Percentiles rank a stretch among this genome's conserved stretches.
Evolutionary conservation across 495 filamentous ascomycete genomes (phyloP).

Genomic region (Aspergillus baeticus): DNA sequence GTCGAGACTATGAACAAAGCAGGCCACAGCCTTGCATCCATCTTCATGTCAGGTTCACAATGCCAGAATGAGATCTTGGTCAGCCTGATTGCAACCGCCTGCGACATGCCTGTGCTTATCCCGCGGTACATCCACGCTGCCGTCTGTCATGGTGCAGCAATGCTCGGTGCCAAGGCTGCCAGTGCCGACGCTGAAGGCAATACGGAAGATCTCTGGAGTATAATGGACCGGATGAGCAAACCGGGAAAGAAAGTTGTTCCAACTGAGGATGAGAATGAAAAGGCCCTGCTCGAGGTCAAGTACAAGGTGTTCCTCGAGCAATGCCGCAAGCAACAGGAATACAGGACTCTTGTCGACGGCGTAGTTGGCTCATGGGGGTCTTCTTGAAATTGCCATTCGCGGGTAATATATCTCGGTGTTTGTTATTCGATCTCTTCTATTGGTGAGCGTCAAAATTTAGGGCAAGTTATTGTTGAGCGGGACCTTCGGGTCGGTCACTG

Average conservation of each 20-base stretch:
- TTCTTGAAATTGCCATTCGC: background rate
- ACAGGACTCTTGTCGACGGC: slow-evolving; percentile 63
- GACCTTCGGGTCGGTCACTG: no score
- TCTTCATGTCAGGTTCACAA: slow-evolving; percentile 98
- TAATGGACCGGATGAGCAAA: slow-evolving; percentile 98
- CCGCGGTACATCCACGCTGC: slow-evolving; percentile 91
- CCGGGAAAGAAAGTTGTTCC: slow-evolving; percentile 81
- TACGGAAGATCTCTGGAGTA: slow-evolving; percentile 85
- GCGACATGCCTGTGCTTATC: slow-evolving; percentile 86
- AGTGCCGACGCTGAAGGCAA: slow-evolving; percentile 71
- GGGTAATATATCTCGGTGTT: no score
- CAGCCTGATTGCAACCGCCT: slow-evolving; percentile 84
- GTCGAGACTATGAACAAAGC: slow-evolving; percentile 85
- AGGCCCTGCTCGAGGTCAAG: slow-evolving; percentile 77
- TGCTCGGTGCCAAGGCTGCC: slow-evolving; percentile 94
- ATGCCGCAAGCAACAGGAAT: slow-evolving; percentile 63
- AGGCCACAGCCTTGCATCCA: slow-evolving; percentile 81
- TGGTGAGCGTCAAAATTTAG: no score
- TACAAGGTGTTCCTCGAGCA: slow-evolving; percentile 70
- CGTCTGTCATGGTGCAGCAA: slow-evolving; percentile 95
- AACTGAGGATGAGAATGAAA: slow-evolving; percentile 64
- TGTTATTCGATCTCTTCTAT: no score
- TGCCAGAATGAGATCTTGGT: slow-evolving; percentile 95
- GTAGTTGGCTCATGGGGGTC: slow-evolving; percentile 43
- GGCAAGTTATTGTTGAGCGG: no score